These are phyloP conservation scores for Alternaria sp. DNA, from an alignment of 2,329 filamentous ascomycete genomes.

Conservation along the genomic window DNA sequence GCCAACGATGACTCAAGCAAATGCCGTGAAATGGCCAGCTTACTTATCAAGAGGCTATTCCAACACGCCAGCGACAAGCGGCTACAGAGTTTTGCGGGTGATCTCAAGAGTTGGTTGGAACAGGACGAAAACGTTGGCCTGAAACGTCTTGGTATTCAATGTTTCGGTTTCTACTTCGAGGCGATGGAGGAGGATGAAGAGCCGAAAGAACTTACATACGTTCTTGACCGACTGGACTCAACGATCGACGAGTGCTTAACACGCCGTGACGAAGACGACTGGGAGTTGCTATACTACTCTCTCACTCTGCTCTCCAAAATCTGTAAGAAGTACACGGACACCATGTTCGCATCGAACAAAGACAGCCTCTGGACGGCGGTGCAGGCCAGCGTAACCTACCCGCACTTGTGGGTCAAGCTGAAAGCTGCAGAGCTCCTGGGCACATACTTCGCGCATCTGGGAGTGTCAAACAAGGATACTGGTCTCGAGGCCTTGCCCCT, in stretches of 20 bases:
- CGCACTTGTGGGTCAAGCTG: conserved; percentile 78
- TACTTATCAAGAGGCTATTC: conserved; percentile 83
- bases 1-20: conserved; percentile 88
- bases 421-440: conserved; percentile 78
- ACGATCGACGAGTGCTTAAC: conserved; percentile 61
- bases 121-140: conserved; percentile 77
- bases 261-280: conserved; percentile 66
- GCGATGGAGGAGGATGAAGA: conserved; percentile 59
- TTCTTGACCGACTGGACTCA: conserved; percentile 62
- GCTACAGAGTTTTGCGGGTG: conserved; percentile 72
- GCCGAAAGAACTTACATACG: conserved; percentile 72
- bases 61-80: conserved; percentile 78
- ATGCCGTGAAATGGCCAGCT: conserved; percentile 82
- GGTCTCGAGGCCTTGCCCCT: conserved; percentile 68
- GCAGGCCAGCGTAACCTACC: conserved; percentile 74
- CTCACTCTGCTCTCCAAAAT: conserved; percentile 75
- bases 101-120: conserved; percentile 79
- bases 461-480: conserved; percentile 65
- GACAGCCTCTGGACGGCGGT: conserved; percentile 76
- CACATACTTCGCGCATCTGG: conserved; percentile 82
- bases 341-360: conserved; percentile 68
- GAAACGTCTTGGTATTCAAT: conserved; percentile 77
- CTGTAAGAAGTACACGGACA: conserved; percentile 70
- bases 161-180: conserved; percentile 85
- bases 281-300: conserved; percentile 77